Percentiles rank a stretch among this genome's conserved stretches.
phyloP scores from a whole-genome alignment of 306 rosid species.

The Clitoria ternatea region DNA sequence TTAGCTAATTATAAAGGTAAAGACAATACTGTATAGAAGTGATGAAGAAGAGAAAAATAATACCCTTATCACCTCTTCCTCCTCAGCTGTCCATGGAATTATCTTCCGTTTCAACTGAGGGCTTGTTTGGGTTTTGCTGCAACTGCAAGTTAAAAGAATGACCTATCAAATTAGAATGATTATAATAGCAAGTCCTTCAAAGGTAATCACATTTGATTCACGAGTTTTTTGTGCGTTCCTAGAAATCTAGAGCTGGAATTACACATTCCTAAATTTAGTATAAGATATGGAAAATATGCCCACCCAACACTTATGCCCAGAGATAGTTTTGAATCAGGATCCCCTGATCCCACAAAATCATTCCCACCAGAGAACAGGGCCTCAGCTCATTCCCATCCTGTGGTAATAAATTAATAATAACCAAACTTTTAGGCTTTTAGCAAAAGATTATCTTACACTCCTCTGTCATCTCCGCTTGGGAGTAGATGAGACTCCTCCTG shows the following conservation, averaged over 20 bases:
- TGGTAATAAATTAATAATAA: too few species aligned
- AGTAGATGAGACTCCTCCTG: neutral
- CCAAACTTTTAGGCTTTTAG: too few species aligned
- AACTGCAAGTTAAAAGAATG: conserved; percentile 41
- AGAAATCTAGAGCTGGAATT: neutral
- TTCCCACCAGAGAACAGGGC: neutral
- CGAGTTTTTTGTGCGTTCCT: neutral
- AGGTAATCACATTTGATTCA: conserved; percentile 3
- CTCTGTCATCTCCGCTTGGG: neutral
- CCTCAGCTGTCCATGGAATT: conserved; percentile 53
- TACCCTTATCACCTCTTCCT: conserved; percentile 61
- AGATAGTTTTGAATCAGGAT: neutral
- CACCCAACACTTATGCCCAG: neutral
- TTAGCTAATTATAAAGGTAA: neutral
- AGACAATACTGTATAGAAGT: neutral
- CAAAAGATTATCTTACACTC: neutral
- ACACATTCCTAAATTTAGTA: neutral
- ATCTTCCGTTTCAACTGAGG: conserved; percentile 34
- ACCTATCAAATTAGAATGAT: neutral
- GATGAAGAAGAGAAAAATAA: neutral
- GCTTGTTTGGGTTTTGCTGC: conserved; percentile 37
- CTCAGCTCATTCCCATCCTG: neutral
- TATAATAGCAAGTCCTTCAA: neutral
- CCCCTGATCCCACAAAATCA: neutral
- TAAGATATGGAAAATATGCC: neutral